Conservation (phyloP, 176 grass and related monocot species). For the Carex cristatella region DNA sequence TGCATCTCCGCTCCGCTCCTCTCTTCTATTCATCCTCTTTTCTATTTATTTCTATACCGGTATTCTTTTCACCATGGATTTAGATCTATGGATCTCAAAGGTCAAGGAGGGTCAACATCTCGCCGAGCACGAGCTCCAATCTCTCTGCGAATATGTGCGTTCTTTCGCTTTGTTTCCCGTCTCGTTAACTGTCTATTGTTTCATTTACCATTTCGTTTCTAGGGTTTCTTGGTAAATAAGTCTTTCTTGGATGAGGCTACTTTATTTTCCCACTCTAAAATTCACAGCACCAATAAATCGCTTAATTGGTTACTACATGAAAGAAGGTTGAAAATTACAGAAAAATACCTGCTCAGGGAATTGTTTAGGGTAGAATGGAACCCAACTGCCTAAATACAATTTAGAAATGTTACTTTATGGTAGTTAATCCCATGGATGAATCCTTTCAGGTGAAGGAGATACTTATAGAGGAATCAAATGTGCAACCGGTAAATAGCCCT, state of each 20-base stretch:
- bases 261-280: not conserved
- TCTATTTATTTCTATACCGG: not conserved
- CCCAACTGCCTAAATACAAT: not conserved
- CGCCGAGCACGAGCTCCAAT: slow-evolving; percentile 93
- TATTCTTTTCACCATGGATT: slow-evolving; percentile 53
- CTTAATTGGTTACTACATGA: not conserved
- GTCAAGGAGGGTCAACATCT: slow-evolving; percentile 99
- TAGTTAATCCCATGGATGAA: not conserved
- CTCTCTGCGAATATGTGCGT: slow-evolving; percentile 97
- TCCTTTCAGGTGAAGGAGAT: slow-evolving; percentile 84
- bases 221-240: slow-evolving; percentile 24
- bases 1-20: not conserved
- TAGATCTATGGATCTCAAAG: slow-evolving; percentile 99
- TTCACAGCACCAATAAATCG: not conserved
- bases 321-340: not conserved
- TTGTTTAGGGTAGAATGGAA: not conserved
- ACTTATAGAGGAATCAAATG: slow-evolving; percentile 96
- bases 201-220: not conserved
- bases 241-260: slow-evolving; percentile 15
- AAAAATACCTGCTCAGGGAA: not conserved
- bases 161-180: not conserved
- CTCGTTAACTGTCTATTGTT: not conserved
- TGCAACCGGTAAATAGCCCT: slow-evolving; percentile 97
- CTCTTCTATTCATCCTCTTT: not conserved
- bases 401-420: not conserved